Base-by-base conservation (phyloP, 108 stramenopile genomes). In the Pseudonitzschia multistriata region DNA sequence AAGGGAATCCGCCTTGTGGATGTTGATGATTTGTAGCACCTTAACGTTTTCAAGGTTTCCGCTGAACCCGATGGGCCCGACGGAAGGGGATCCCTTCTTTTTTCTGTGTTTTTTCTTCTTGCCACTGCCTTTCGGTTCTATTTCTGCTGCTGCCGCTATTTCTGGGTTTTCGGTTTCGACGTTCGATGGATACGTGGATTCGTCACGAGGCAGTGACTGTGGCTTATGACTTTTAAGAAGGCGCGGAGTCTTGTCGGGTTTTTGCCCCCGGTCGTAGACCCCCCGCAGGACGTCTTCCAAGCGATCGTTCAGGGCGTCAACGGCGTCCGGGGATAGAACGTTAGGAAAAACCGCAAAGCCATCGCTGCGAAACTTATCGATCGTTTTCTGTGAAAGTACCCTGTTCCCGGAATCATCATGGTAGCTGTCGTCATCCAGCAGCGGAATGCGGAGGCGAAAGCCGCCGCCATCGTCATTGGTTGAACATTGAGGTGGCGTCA, bases 1-100 rank as follows among this genome's bases (percentile, higher is more conserved):
- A 21, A 82, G 53, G 25, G 59, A 28, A 72, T 91, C 79, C 37
- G 76, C 81, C 67, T 93, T 93, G 72, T 89, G 88, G 59, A 93
- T 76, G 59, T 94, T 94, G 49, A 94, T 88, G 55, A 91, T 81
- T 81, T 94, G 93, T 13, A 91, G 40, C 21, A 89, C 89, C 72
- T 79, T 79, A 35, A 73, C 79, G 57, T 86, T 81, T 49, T 78
- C 59, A 7, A 59, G 49, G 47, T 84, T 83, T 22, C 78, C 79
- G 29, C 60, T 75, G 54, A 81, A 85, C 21, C 85, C 85, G 27
- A 83, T 53, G 11, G 76, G 48, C 3, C 63, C 70, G 21, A 71
- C 61, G 68, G 31, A 52, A 52, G 30, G 33, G 34, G 3, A 64
- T 70, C 17, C 21, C 52, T 61, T 73, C n/a, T 10, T 74, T 34